phyloP scores from a whole-genome alignment of 1,139 yeast species.

The Debaryomyces singareniensis region DNA sequence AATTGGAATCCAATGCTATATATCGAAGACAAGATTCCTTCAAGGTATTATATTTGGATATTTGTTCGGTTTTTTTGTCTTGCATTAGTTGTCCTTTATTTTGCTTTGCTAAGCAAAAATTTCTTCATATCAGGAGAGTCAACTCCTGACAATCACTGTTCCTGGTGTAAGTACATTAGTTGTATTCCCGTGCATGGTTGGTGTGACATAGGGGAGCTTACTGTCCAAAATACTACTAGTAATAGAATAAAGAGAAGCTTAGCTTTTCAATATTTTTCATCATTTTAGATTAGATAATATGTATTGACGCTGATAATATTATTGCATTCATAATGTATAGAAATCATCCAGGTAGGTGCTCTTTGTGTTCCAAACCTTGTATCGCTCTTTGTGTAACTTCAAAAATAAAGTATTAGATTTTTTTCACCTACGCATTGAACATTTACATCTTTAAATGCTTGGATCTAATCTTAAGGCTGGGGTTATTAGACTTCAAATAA shows the following conservation, averaged over 20 bases:
- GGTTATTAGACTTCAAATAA: not conserved
- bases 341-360: no score
- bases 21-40: slow-evolving; percentile 26
- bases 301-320: no score
- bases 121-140: slow-evolving; percentile 38
- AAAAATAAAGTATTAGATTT: no score
- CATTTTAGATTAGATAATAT: no score
- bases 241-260: not conserved
- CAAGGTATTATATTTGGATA: slow-evolving; percentile 44
- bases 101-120: slow-evolving; percentile 42
- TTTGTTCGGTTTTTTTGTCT: slow-evolving; percentile 41
- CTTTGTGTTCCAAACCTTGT: no score
- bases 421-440: no score
- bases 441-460: no score
- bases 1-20: slow-evolving; percentile 38
- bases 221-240: slow-evolving; percentile 14
- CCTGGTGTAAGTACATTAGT: slow-evolving; percentile 70
- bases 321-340: no score
- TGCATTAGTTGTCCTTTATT: slow-evolving; percentile 43
- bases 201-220: slow-evolving; percentile 58
- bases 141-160: slow-evolving; percentile 34
- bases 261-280: not conserved
- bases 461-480: no score
- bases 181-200: slow-evolving; percentile 70
- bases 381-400: no score